phyloP scores from a whole-genome alignment of 129 eudicot species.

The Scalesia atractyloides region DNA sequence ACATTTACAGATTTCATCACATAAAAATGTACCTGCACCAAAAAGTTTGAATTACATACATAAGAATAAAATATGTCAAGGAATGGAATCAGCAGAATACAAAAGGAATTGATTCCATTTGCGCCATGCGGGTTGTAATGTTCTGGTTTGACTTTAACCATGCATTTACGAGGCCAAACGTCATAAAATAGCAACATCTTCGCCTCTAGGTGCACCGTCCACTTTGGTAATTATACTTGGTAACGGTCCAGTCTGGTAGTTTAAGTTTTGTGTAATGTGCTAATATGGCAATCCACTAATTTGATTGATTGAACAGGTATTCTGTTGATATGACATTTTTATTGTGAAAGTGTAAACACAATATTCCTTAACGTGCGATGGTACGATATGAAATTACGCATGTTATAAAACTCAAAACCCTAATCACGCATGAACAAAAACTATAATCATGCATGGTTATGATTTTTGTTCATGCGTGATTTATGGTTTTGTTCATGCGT shows the following conservation, averaged over 20 bases:
- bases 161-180: too few species aligned
- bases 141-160: background rate
- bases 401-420: too few species aligned
- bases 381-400: too few species aligned
- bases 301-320: background rate
- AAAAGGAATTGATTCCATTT: background rate
- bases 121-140: background rate
- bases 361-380: too few species aligned
- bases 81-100: background rate
- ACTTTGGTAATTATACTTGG: background rate
- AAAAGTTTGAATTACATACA: background rate
- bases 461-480: too few species aligned
- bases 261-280: background rate
- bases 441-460: too few species aligned
- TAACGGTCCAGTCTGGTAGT: background rate
- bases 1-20: conserved; percentile 34
- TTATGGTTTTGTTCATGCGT: too few species aligned
- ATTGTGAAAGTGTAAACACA: too few species aligned
- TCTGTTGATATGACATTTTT: background rate
- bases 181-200: background rate
- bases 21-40: conserved; percentile 39
- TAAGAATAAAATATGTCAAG: background rate
- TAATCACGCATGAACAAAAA: too few species aligned
- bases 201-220: background rate
- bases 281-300: background rate